Evolutionary conservation across 805 yeast genomes (phyloP), one percentile per base, ranked within the genome.

Genomic region (Yarrowia bubula): DNA sequence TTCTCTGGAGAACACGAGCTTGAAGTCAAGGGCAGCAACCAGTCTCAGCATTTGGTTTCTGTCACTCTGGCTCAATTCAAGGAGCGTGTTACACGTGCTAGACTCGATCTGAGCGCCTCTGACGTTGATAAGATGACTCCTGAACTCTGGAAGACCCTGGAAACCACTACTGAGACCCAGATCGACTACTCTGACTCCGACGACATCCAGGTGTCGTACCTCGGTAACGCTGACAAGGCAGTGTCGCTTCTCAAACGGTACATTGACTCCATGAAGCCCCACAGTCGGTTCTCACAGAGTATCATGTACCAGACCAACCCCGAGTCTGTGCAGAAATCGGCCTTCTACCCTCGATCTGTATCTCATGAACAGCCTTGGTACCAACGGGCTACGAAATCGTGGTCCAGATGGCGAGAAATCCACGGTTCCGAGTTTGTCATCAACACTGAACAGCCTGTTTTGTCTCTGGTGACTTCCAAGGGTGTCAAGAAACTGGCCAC

Each of bases 331-430:
- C 11, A 11, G 5, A 55, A 55, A 8, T 55, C 61, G 8, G 61
- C 61, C 13, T 55, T 28, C n/a, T 55, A 39, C 22, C 31, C 47
- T 2, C 13, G 61, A 39, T 14, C 38, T 8, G 61, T 55, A 7
- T 9, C 61, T 1, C 39, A 41, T 3, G 61, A 55, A 31, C 61
- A 28, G 15, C 61, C 61, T 3, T 55, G 61, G 61, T 17, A 39
- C 38, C n/a, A 39, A 31, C 2, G 61, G 11, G 47, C 11, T 4
- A 15, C 31, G 5, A 17, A 11, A 1, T 17, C 15, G 8, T 55
- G 61, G 61, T 43, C 47, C 3, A 6, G 61, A 41, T 55, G 61
- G 61, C 37, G 47, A 2, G 61, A 55, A 18, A 55, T 55, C 14
- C 61, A 55, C 28, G 47, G 47, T 4, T 15, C 47, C 1, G 61